phyloP scores from a whole-genome alignment of 345 rosid species.

The Salix purpurea region DNA sequence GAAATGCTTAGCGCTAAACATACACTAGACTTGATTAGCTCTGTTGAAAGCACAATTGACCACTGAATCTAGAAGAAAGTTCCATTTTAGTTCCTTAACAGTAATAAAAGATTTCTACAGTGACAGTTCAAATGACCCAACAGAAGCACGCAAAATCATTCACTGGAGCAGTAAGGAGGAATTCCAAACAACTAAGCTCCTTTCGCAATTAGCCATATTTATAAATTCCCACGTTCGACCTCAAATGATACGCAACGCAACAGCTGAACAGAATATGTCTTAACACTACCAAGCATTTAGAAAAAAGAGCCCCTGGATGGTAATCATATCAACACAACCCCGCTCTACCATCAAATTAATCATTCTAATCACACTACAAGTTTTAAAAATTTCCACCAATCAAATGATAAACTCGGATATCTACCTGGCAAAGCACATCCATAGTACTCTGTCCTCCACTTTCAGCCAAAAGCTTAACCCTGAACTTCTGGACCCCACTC shows the following conservation, averaged over 20 bases:
- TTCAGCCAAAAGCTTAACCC: conserved; percentile 88
- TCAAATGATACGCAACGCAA: background rate
- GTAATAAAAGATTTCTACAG: background rate
- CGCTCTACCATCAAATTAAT: background rate
- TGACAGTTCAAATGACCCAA: background rate
- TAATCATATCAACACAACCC: background rate
- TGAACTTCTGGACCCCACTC: conserved; percentile 89
- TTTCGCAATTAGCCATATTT: background rate
- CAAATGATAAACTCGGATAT: background rate
- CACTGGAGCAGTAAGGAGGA: background rate
- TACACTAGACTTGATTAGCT: background rate
- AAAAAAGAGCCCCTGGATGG: background rate
- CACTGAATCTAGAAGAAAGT: background rate
- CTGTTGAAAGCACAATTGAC: background rate
- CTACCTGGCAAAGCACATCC: conserved; percentile 95
- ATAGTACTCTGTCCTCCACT: conserved; percentile 74
- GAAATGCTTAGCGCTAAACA: background rate
- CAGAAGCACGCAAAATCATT: background rate
- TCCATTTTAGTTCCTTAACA: background rate
- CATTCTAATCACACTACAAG: background rate
- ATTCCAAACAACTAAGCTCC: background rate
- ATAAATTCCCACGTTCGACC: background rate
- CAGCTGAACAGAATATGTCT: background rate
- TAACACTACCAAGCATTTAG: background rate
- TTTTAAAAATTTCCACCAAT: background rate